These are phyloP conservation scores for Rhodamnia argentea DNA, from an alignment of 345 rosid species.

Conservation along the genomic window DNA sequence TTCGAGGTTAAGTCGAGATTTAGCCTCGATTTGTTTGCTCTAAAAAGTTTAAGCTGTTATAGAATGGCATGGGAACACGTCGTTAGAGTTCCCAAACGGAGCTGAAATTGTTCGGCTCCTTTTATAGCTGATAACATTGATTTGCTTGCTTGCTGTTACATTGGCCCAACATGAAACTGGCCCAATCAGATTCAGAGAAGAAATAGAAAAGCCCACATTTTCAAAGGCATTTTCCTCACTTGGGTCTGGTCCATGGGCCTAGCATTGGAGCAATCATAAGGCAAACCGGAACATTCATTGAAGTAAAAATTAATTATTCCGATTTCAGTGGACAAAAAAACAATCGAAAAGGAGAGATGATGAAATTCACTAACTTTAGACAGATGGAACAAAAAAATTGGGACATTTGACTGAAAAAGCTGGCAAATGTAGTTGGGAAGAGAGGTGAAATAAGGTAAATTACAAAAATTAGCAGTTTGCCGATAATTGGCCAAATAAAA, in stretches of 20 bases:
- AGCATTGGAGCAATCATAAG: background rate
- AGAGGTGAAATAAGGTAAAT: background rate
- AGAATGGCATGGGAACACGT: background rate
- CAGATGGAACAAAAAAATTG: background rate
- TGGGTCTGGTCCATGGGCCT: background rate
- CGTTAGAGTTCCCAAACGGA: background rate
- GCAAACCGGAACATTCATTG: background rate
- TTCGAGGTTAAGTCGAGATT: background rate
- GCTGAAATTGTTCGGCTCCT: background rate
- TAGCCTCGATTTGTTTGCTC: background rate
- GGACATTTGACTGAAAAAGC: background rate
- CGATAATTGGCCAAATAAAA: background rate
- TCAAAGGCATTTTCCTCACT: background rate
- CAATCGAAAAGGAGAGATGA: background rate
- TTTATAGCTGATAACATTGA: background rate
- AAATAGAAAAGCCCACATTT: background rate
- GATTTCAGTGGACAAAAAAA: background rate
- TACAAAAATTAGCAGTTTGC: background rate
- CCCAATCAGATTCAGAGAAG: background rate
- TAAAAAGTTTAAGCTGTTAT: fast-evolving
- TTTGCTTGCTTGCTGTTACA: background rate
- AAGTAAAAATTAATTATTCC: background rate
- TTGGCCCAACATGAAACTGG: background rate
- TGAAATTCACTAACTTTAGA: background rate
- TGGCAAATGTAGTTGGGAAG: background rate